phyloP scores from a whole-genome alignment of 2,329 filamentous ascomycete species.

The Penicillium sp. region DNA sequence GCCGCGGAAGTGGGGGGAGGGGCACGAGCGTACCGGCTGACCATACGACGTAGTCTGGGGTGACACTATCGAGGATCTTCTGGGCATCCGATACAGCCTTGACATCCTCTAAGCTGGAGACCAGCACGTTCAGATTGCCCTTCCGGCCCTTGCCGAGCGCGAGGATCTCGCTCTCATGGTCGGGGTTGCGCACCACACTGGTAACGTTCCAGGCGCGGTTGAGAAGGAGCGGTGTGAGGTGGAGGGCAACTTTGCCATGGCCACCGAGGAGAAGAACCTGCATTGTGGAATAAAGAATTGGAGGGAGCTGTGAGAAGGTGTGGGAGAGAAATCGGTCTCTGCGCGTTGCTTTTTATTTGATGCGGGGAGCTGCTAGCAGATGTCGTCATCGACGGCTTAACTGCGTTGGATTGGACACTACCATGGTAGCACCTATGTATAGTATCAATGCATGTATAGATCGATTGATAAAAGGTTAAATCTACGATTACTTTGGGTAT shows the following conservation, averaged over 20 bases:
- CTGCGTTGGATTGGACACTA: background rate
- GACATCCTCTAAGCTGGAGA: slow-evolving; percentile 73
- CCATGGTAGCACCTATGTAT: too few relatives aligned
- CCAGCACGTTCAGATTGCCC: slow-evolving; percentile 69
- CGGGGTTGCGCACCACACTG: slow-evolving; percentile 74
- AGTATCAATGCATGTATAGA: too few relatives aligned
- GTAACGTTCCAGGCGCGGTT: slow-evolving; percentile 76
- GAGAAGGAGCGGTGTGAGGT: slow-evolving; percentile 76
- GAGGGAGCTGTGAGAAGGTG: background rate
- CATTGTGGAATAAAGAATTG: slow-evolving; percentile 24
- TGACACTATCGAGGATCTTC: slow-evolving; percentile 57
- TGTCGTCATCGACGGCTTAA: background rate
- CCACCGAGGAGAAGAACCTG: slow-evolving; percentile 76
- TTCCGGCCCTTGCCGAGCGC: slow-evolving; percentile 61
- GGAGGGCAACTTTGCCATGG: slow-evolving; percentile 77
- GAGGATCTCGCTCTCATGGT: slow-evolving; percentile 68
- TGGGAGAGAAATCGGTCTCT: background rate
- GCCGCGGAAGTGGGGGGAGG: slow-evolving; percentile 12
- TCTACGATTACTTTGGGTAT: too few relatives aligned
- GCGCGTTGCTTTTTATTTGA: background rate
- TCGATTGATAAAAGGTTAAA: too few relatives aligned
- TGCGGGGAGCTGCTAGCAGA: background rate
- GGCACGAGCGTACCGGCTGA: slow-evolving; percentile 45
- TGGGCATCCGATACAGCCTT: slow-evolving; percentile 66
- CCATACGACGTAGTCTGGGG: slow-evolving; percentile 53